Percentiles rank a stretch among this genome's conserved stretches.
phyloP scores from a whole-genome alignment of 176 grass and related monocot genomes.

The Aegilops speltoides region DNA sequence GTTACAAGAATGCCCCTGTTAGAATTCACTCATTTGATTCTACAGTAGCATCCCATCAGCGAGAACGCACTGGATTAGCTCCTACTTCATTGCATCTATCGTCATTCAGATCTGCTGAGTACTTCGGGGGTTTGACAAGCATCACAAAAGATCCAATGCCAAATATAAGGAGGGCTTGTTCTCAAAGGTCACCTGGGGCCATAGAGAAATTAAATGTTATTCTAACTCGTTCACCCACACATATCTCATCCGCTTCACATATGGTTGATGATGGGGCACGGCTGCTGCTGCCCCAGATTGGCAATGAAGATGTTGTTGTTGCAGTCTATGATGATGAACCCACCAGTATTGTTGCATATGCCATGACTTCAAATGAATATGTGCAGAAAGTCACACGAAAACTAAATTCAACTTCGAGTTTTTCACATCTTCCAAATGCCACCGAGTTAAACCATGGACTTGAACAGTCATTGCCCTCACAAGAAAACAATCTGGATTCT shows the following conservation, averaged over 20 bases:
- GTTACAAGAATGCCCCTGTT: conserved; percentile 54
- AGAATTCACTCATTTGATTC: conserved; percentile 87
- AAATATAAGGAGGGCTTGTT: conserved; percentile 78
- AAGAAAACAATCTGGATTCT: conserved; percentile 40
- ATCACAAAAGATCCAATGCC: conserved; percentile 48
- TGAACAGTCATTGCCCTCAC: conserved; percentile 31
- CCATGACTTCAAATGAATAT: conserved; percentile 69
- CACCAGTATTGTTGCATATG: conserved; percentile 89
- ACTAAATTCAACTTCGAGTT: conserved; percentile 47
- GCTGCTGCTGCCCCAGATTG: conserved; percentile 65
- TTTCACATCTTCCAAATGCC: conserved; percentile 37
- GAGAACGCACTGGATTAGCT: conserved; percentile 49
- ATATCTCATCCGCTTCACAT: conserved; percentile 52
- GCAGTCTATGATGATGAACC: conserved; percentile 98
- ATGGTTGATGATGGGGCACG: conserved; percentile 67
- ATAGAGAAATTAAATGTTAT: conserved; percentile 66
- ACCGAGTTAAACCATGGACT: conserved; percentile 25
- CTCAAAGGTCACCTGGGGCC: conserved; percentile 68
- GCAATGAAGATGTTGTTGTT: conserved; percentile 50
- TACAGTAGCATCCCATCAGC: conserved; percentile 47
- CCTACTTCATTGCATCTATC: conserved; percentile 57
- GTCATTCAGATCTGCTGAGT: conserved; percentile 60
- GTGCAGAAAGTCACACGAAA: conserved; percentile 31
- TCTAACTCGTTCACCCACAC: conserved; percentile 47
- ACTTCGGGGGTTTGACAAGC: conserved; percentile 38